Percentiles rank a stretch among this genome's conserved stretches.
These are phyloP conservation scores for Cercophora scortea DNA, from an alignment of 495 filamentous ascomycete genomes.

Conservation along the genomic window DNA sequence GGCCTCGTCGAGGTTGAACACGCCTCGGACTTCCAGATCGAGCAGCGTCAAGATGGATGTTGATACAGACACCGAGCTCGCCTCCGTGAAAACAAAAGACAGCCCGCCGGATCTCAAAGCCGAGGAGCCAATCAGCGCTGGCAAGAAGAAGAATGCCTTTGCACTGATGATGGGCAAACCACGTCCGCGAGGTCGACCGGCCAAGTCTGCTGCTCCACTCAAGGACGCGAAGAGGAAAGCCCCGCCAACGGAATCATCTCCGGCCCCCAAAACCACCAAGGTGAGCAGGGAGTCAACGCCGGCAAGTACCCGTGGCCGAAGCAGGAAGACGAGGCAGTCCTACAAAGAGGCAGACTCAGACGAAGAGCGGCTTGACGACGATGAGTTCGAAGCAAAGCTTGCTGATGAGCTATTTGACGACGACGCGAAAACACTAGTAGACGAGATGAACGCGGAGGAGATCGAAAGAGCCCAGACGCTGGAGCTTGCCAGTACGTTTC, in stretches of 20 bases:
- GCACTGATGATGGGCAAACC: conserved; percentile 40
- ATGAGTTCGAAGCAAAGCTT: conserved; percentile 63
- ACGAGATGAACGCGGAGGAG: conserved; percentile 46
- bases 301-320: conserved; percentile 38
- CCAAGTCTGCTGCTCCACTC: conserved; percentile 4
- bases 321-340: conserved; percentile 29
- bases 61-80: conserved; percentile 2
- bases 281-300: conserved; percentile 67
- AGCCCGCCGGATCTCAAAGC: conserved; percentile 11
- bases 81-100: not conserved
- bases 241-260: conserved; percentile 21
- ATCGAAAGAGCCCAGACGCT: conserved; percentile 63
- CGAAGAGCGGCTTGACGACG: conserved; percentile 71
- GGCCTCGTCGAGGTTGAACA: conserved; percentile 23
- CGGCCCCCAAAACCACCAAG: conserved; percentile 58
- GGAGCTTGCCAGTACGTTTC: conserved; percentile 62
- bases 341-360: conserved; percentile 45
- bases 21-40: conserved; percentile 29
- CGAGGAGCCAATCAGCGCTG: conserved; percentile 3
- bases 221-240: conserved; percentile 35
- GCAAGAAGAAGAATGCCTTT: conserved; percentile 39
- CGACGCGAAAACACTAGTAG: conserved; percentile 41
- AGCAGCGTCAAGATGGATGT: conserved; percentile 20
- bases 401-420: conserved; percentile 50
- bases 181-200: conserved; percentile 11